Evolutionary conservation across 192 early-diverging fungal species (phyloP), one percentile per base, ranked within the genome.

Genomic region (Thoreauomyces humboldtii): DNA sequence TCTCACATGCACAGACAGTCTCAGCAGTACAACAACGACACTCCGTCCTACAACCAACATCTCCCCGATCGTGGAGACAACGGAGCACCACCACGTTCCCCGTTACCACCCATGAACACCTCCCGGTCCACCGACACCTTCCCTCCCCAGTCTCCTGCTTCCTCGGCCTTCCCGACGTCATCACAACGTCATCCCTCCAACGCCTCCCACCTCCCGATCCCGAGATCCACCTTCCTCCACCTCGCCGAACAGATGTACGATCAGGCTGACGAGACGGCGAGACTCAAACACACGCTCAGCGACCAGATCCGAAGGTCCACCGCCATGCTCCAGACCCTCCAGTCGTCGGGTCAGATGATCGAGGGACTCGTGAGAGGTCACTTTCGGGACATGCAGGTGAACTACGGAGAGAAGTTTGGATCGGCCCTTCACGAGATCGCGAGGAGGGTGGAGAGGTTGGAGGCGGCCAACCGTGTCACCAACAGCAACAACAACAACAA

Each of bases 321-420:
- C 0, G 75, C 86, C 9, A 70, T 92, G 28, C 78, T 92, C 27
- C 87, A 90, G 55, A 89, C 88, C 2, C 77, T 92, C 31, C 88
- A 90, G 64, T 71, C 85, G 0, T 77, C 75, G n/a, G 85, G 84
- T 2, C 79, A 81, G 7, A 89, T 89, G 85, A 88, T 92, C 36
- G 90, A 92, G 72, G 84, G 82, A 17, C 78, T 92, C 29, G 88
- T 92, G n/a, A 73, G 85, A 24, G 73, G 75, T 4, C 89, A 89
- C 53, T 82, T 92, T 57, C 72, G 87, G 37, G 88, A 91, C 52
- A 80, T 89, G 73, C 86, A 92, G 59, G 74, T 71, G 7, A 54
- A 63, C 27, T 82, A 82, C 52, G 77, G 81, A 12, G 81, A 82
- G 48, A 73, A 72, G 44, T 82, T 82, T 73, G 86, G 77, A 69